These are phyloP conservation scores for Yamadazyma insecticola DNA, from an alignment of 805 yeast species.

Conservation along the genomic window DNA sequence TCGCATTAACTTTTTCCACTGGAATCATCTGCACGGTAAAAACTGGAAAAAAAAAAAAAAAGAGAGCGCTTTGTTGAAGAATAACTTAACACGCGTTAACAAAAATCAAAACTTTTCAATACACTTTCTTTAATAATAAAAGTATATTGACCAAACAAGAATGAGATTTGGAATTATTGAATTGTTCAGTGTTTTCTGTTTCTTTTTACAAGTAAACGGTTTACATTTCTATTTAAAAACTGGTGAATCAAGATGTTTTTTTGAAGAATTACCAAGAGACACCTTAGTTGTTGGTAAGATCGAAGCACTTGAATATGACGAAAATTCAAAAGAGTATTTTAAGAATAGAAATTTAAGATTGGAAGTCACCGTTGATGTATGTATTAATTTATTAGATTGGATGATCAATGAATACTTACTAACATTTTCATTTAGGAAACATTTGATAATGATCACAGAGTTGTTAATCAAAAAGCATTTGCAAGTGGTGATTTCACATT, in stretches of 20 bases:
- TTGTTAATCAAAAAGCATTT: constrained; percentile 59
- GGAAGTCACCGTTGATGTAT: constrained; percentile 61
- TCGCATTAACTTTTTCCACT: no score
- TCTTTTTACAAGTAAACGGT: constrained; percentile 28
- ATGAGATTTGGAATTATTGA: constrained; percentile 2
- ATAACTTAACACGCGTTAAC: constrained; percentile 7
- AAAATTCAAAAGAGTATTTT: constrained; percentile 42
- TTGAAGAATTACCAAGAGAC: constrained; percentile 70
- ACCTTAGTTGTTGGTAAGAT: constrained; percentile 77
- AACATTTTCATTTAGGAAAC: constrained; percentile 25
- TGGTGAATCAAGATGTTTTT: constrained; percentile 77
- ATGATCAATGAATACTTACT: no score
- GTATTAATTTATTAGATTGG: constrained; percentile 13
- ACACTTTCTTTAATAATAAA: no score
- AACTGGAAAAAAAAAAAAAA: no score
- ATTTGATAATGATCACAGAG: constrained; percentile 79
- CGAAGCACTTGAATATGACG: constrained; percentile 60
- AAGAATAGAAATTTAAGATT: constrained; percentile 55
- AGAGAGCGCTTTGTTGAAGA: no score
- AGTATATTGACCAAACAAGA: no score
- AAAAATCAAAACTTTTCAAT: not conserved
- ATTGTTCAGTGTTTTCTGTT: constrained; percentile 5
- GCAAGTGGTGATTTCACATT: constrained; percentile 69
- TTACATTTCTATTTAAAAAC: constrained; percentile 78
- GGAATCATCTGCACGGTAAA: no score